Evolutionary conservation across 2,329 filamentous ascomycete genomes (phyloP), one percentile per base, ranked within the genome.

Genomic region (Aspergillus quadricinctus): DNA sequence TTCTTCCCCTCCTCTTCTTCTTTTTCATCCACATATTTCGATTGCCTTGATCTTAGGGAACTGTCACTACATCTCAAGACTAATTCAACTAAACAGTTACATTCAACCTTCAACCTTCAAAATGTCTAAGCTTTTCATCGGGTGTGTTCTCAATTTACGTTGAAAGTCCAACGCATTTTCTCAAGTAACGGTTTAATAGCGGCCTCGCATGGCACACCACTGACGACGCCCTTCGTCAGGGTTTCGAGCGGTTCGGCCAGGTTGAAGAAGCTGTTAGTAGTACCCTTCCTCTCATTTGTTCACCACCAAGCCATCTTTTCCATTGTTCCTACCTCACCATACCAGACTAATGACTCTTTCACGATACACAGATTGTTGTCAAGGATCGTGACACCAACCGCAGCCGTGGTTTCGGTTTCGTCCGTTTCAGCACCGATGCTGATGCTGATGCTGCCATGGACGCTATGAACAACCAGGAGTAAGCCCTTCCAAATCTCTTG

Each of bases 191-290:
- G 28, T 17, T 53, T n/a, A 46, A 59, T 55, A 96, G 93, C 72
- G 94, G 94, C 83, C 91, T 99, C 66, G 91, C 94, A 70, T 99
- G 94, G 94, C 92, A 97, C 80, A 99, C 94, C 63, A 92, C 95
- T 76, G 93, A 97, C 78, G 78, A 79, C 48, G 92, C 90, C 65
- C 81, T 99, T 64, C 88, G 90, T 71, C 80, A 88, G 72, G 96
- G 96, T 77, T 99, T 99, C 75, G 88, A 93, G 75, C 88, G 94
- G 75, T 97, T 90, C 72, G 93, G 93, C 59, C 80, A 81, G 45
- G 89, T 99, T 65, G 92, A 97, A 75, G 93, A 99, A 85, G 94
- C 94, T 68, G 94, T 97, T 84, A 77, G 91, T 88, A 52, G 49
- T 54, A 51, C 56, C 41, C 54, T 53, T 48, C 25, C 43, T 46